phyloP scores from a whole-genome alignment of 2,329 filamentous ascomycete genomes.

The Aspergillus sergii region DNA sequence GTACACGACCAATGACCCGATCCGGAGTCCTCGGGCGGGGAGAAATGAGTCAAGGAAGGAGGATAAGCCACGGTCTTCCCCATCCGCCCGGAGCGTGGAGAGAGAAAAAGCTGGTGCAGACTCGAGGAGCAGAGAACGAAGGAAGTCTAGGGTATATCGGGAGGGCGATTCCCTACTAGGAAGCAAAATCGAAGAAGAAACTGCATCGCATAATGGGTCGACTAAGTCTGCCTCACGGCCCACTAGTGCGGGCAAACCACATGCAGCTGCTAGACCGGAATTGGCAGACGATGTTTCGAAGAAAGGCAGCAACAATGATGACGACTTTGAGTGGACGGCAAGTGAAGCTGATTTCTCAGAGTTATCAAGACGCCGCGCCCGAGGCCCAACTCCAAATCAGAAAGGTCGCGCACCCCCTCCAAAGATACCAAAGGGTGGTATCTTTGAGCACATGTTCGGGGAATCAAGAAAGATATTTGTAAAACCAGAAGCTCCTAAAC shows the following conservation, averaged over 20 bases:
- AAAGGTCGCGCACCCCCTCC: conserved; percentile 19
- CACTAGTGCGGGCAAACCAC: conserved; percentile 26
- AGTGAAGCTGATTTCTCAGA: conserved; percentile 45
- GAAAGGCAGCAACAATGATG: conserved; percentile 30
- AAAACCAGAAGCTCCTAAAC: conserved; percentile 42
- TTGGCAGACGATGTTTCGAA: conserved; percentile 27
- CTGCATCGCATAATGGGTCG: conserved; percentile 17
- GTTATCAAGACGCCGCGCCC: conserved; percentile 38
- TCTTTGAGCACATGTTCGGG: conserved; percentile 48
- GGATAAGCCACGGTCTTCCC: conserved; percentile 25
- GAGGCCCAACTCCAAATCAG: conserved; percentile 25
- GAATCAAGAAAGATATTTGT: conserved; percentile 50
- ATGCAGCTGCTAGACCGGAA: conserved; percentile 26
- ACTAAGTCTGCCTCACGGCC: conserved; percentile 25
- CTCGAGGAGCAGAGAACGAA: conserved; percentile 28
- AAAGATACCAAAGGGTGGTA: conserved; percentile 43
- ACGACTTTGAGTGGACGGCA: conserved; percentile 38
- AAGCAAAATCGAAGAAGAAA: conserved; percentile 24
- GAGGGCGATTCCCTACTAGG: conserved; percentile 26
- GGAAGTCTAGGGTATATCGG: conserved; percentile 22
- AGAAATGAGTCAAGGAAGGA: conserved; percentile 31
- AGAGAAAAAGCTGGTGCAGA: conserved; percentile 32
- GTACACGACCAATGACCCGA: conserved; percentile 38
- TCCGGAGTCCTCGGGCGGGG: conserved; percentile 27
- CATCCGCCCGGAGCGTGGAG: conserved; percentile 28